These are phyloP conservation scores for Picea glauca DNA, from an alignment of 75 land plant species.

Conservation along the genomic window DNA sequence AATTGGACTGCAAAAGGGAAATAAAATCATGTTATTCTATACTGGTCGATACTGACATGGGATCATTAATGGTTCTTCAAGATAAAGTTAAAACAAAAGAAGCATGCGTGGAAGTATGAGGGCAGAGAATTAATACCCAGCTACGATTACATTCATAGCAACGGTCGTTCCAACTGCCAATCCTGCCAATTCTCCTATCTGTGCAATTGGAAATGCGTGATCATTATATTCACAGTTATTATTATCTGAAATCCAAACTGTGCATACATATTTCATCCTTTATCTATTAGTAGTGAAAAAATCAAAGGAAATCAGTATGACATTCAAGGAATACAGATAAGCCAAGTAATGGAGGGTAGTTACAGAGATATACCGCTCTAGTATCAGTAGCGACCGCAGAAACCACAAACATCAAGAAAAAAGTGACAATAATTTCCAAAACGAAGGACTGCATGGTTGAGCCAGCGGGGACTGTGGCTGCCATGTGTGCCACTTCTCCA, in stretches of 20 bases:
- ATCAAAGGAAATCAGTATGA: too few species aligned
- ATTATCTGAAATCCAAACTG: too few species aligned
- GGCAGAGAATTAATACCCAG: constrained; percentile 30
- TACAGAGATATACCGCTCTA: constrained; percentile 59
- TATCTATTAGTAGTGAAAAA: too few species aligned
- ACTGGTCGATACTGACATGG: too few species aligned
- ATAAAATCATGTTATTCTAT: too few species aligned
- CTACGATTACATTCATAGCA: constrained; percentile 47
- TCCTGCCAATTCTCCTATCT: constrained; percentile 58
- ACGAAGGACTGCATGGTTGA: constrained; percentile 51
- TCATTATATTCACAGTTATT: too few species aligned
- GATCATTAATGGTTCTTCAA: too few species aligned
- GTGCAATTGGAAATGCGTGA: background rate
- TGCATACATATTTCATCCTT: too few species aligned
- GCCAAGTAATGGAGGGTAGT: background rate
- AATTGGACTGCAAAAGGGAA: constrained; percentile 47
- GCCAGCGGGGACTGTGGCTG: constrained; percentile 54
- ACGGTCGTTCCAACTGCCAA: constrained; percentile 56
- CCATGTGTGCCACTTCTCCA: constrained; percentile 30
- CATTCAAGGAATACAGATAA: too few species aligned
- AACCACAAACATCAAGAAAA: constrained; percentile 83
- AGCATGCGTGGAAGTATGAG: background rate
- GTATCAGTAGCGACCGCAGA: constrained; percentile 70
- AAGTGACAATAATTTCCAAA: constrained; percentile 69
- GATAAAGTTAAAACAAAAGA: background rate